These are phyloP conservation scores for Clausena lansium DNA, from an alignment of 345 rosid genomes.

Conservation along the genomic window DNA sequence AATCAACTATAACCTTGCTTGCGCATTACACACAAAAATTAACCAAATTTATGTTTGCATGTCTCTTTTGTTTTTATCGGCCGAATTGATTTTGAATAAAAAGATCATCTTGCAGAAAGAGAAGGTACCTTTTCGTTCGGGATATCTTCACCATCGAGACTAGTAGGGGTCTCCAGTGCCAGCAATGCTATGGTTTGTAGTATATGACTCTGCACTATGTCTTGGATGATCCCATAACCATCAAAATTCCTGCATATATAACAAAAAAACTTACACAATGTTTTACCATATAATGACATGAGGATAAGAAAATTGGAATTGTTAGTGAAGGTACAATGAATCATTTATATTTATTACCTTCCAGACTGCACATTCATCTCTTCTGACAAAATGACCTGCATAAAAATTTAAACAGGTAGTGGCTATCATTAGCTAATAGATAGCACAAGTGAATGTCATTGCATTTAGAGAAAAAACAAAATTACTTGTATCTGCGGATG, in stretches of 20 bases:
- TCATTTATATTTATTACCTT: conserved; percentile 35
- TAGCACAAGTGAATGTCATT: neutral
- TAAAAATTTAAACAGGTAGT: conserved; percentile 19
- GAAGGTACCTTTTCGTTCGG: conserved; percentile 65
- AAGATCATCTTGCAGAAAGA: neutral
- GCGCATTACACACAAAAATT: neutral
- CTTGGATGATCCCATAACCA: conserved; percentile 80
- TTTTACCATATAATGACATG: conserved; percentile 1
- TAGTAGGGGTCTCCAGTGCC: conserved; percentile 83
- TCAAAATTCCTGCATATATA: conserved; percentile 57
- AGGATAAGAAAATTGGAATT: neutral
- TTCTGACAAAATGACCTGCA: conserved; percentile 74
- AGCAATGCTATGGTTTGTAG: conserved; percentile 75
- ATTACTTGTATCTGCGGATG: conserved; percentile 64
- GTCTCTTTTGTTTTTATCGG: neutral
- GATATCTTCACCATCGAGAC: conserved; percentile 81
- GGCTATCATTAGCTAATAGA: conserved; percentile 1
- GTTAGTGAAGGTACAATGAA: neutral
- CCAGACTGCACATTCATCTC: conserved; percentile 37
- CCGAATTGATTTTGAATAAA: too few relatives aligned
- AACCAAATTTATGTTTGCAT: neutral
- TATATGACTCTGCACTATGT: conserved; percentile 72
- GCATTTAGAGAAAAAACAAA: neutral
- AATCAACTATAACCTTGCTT: neutral
- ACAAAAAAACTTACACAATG: neutral